Conservation (phyloP, 164 flowering plant genomes). For the Aristolochia fimbriata region DNA sequence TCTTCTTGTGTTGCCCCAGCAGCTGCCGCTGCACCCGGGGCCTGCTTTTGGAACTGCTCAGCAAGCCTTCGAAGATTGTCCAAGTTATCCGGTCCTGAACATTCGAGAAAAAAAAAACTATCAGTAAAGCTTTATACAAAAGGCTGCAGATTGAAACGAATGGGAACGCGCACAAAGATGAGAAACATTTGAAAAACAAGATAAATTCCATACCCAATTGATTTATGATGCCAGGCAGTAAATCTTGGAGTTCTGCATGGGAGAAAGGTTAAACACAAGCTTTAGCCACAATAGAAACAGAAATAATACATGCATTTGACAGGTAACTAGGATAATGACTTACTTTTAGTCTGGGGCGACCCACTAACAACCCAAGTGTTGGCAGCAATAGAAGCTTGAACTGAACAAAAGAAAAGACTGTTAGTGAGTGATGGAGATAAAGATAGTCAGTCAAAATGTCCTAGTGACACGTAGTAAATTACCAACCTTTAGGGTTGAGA, state of each 20-base stretch:
- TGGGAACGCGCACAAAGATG: too few relatives aligned
- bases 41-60: constrained; percentile 58
- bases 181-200: not conserved
- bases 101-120: not conserved
- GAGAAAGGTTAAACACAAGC: not conserved
- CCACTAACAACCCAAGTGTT: constrained; percentile 98
- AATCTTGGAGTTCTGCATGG: constrained; percentile 45
- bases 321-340: constrained; percentile 1
- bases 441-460: not conserved
- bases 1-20: constrained; percentile 28
- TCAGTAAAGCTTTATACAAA: not conserved
- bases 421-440: not conserved
- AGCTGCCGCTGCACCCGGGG: constrained; percentile 23
- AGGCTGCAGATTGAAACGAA: too few relatives aligned
- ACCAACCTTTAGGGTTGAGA: constrained; percentile 44
- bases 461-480: not conserved
- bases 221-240: constrained; percentile 55
- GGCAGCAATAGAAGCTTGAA: constrained; percentile 87
- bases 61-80: constrained; percentile 60
- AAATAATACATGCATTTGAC: not conserved
- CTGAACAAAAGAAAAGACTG: constrained; percentile 28
- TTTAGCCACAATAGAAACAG: not conserved
- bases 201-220: constrained; percentile 28
- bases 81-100: constrained; percentile 59
- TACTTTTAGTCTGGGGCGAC: constrained; percentile 74